A percentile compares a stretch with the other conserved stretches of the same genome.
These are phyloP conservation scores for Cadophora luteo-olivacea DNA, from an alignment of 2,329 filamentous ascomycete genomes.

Conservation along the genomic window DNA sequence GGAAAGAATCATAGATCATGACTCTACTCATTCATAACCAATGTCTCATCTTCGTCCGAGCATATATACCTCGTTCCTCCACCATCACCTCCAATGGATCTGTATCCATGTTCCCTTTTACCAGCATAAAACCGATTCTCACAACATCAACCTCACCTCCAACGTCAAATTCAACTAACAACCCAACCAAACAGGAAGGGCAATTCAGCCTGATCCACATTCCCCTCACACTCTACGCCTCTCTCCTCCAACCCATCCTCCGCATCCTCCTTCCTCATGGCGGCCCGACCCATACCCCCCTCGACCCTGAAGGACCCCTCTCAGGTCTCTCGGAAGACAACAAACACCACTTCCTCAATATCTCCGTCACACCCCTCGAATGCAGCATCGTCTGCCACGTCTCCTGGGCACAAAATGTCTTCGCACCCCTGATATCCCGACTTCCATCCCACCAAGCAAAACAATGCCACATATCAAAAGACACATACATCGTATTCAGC, in stretches of 20 bases:
- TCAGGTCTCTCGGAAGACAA: slow-evolving; percentile 58
- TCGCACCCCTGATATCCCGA: slow-evolving; percentile 71
- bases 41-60: slow-evolving; percentile 20
- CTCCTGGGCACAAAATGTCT: slow-evolving; percentile 75
- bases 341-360: slow-evolving; percentile 85
- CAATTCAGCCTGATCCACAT: slow-evolving; percentile 90
- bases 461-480: slow-evolving; percentile 75
- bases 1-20: slow-evolving; percentile 2
- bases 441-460: slow-evolving; percentile 62
- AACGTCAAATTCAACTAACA: slow-evolving; percentile 32
- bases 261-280: slow-evolving; percentile 76
- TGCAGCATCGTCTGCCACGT: slow-evolving; percentile 90
- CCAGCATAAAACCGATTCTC: slow-evolving; percentile 34
- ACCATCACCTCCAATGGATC: not conserved
- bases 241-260: slow-evolving; percentile 86
- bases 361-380: slow-evolving; percentile 90
- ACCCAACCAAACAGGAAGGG: slow-evolving; percentile 69
- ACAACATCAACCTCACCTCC: slow-evolving; percentile 33
- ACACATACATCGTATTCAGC: slow-evolving; percentile 87
- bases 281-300: slow-evolving; percentile 43
- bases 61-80: slow-evolving; percentile 12
- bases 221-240: slow-evolving; percentile 77
- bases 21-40: slow-evolving; percentile 16
- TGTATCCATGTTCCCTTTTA: slow-evolving; percentile 25
- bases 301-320: slow-evolving; percentile 45